Evolutionary conservation across 139 green algal genomes (phyloP).

Genomic region (Chlorella sp.): DNA sequence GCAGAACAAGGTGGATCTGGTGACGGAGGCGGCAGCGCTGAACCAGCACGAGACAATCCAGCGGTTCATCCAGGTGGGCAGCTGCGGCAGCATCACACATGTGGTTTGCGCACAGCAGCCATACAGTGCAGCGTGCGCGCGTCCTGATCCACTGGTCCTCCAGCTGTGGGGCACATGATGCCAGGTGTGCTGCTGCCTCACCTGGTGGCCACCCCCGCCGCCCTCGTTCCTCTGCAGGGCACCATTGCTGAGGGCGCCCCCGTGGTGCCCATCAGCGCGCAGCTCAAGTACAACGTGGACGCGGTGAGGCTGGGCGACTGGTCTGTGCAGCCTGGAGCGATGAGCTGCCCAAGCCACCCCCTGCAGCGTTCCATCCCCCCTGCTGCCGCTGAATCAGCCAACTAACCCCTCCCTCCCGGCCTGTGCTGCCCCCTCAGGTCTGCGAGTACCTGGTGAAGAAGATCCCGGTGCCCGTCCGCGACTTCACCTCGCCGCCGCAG

Average conservation of each 20-base stretch:
- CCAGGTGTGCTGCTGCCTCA: not conserved
- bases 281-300: slow-evolving; percentile 99
- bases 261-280: slow-evolving; percentile 96
- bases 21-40: slow-evolving; percentile 88
- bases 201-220: not conserved
- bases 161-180: not conserved
- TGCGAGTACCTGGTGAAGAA: slow-evolving; percentile 98
- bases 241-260: slow-evolving; percentile 97
- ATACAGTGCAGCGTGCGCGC: not conserved
- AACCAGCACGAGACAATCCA: slow-evolving; percentile 97
- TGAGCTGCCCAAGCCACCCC: too few species aligned
- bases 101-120: not conserved
- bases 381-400: too few species aligned
- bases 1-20: slow-evolving; percentile 85
- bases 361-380: too few species aligned
- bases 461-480: slow-evolving; percentile 90
- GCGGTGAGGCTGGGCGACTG: too few species aligned
- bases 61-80: slow-evolving; percentile 85
- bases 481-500: slow-evolving; percentile 93
- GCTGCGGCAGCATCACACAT: too few species aligned
- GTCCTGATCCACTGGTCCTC: not conserved
- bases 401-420: too few species aligned
- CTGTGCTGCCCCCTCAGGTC: slow-evolving; percentile 45
- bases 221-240: slow-evolving; percentile 72
- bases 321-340: too few species aligned